Conservation (phyloP, 768 basidiomycete species). For the Clitopilus hobsonii region DNA sequence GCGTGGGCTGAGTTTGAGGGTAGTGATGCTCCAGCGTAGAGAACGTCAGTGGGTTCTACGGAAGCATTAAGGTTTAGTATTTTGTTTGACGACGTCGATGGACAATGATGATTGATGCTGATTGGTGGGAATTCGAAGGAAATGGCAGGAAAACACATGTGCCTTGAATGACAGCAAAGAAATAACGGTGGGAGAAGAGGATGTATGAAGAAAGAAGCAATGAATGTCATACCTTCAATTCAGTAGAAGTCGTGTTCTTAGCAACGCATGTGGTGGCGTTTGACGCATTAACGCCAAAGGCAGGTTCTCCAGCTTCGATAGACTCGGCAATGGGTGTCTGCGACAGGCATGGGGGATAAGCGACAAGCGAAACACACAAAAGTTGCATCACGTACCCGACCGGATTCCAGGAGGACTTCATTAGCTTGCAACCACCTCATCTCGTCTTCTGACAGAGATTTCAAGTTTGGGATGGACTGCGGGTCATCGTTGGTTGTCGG, state of each 20-base stretch:
- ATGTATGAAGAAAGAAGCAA: not conserved
- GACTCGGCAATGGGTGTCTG: too few relatives aligned
- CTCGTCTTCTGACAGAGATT: constrained; percentile 40
- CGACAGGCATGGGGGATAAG: too few relatives aligned
- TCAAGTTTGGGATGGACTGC: constrained; percentile 21
- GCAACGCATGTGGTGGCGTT: not conserved
- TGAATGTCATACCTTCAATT: not conserved
- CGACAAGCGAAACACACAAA: not conserved
- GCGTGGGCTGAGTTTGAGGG: constrained; percentile 1
- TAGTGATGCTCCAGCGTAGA: not conserved
- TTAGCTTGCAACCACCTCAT: constrained; percentile 46
- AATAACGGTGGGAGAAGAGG: too few relatives aligned
- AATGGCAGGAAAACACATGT: too few relatives aligned
- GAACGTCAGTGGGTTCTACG: not conserved
- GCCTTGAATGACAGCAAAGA: too few relatives aligned
- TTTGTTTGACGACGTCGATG: not conserved
- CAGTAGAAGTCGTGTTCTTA: too few relatives aligned
- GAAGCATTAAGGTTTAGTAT: not conserved
- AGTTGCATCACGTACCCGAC: not conserved
- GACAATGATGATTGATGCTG: too few relatives aligned
- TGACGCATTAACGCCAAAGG: not conserved
- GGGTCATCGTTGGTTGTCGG: constrained; percentile 20
- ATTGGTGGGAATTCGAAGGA: too few relatives aligned
- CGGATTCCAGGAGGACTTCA: constrained; percentile 12
- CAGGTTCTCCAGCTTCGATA: too few relatives aligned